A percentile compares a stretch with the other conserved stretches of the same genome.
These are phyloP conservation scores for Cercospora zeae-maydis DNA, from an alignment of 2,329 filamentous ascomycete genomes.

Conservation along the genomic window DNA sequence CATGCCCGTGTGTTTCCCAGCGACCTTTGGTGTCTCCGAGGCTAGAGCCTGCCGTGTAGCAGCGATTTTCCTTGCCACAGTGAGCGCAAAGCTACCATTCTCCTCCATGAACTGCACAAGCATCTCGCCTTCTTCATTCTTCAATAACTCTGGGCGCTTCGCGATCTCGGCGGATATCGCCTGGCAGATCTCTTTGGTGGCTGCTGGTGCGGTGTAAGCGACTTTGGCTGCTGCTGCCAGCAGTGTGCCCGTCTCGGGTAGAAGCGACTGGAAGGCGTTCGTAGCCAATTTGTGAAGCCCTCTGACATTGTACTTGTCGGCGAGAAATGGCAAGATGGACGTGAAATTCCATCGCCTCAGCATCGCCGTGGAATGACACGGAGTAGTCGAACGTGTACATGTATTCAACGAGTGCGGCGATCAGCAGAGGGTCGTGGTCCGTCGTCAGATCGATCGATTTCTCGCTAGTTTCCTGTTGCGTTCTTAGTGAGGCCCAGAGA, in stretches of 20 bases:
- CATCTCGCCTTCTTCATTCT: background rate
- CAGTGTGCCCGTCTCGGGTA: background rate
- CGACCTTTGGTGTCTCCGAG: too few species aligned
- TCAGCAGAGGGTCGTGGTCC: background rate
- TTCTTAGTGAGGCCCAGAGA: background rate
- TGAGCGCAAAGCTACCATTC: background rate
- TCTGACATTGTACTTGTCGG: background rate
- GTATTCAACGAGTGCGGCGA: background rate
- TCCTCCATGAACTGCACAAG: background rate
- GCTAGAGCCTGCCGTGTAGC: too few species aligned
- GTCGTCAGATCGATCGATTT: background rate
- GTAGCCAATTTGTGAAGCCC: background rate
- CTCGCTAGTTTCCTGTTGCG: background rate
- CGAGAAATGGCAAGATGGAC: background rate
- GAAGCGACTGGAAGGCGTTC: background rate
- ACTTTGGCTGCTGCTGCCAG: background rate
- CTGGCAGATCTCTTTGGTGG: background rate
- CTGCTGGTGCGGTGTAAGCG: background rate
- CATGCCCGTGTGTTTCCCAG: too few species aligned
- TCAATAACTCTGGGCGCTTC: background rate
- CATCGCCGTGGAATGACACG: background rate
- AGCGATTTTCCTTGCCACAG: background rate
- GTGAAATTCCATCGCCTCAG: background rate
- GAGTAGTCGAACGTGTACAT: background rate
- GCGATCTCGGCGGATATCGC: background rate